Base-by-base conservation (phyloP, 192 early-diverging fungal species). In the Funneliformis mosseae region DNA sequence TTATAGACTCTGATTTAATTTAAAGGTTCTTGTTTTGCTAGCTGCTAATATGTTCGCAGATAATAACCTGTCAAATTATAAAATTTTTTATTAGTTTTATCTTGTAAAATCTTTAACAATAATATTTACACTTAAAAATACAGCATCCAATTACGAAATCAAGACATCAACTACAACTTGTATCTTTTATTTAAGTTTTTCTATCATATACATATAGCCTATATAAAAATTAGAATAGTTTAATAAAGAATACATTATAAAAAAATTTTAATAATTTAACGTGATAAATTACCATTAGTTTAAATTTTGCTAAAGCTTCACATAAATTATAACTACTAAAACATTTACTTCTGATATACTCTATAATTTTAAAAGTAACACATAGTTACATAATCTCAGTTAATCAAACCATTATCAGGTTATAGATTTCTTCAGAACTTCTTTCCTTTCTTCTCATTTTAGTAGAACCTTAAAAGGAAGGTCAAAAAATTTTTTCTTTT, bases 371-470 rank as follows among this genome's bases (percentile, higher is more conserved):
- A 73, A 73, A 41, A 75, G 16, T 50, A n/a, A n/a, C n/a, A n/a
- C n/a, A n/a, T 16, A 50, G 18, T 64, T 50, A n/a, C n/a, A n/a
- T n/a, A n/a, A n/a, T n/a, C n/a, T n/a, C n/a, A n/a, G n/a, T n/a
- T n/a, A n/a, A 94, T 78, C 38, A 99, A 82, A 12, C 82, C 88
- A n/a, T n/a, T n/a, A n/a, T n/a, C n/a, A n/a, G n/a, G n/a, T n/a
- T n/a, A n/a, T n/a, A n/a, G n/a, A n/a, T n/a, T n/a, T n/a, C 67
- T 97, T 95, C 50, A 98, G 80, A 0, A 91, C 96, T 78, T 98
- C 97, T 79, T 97, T 97, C 82, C 98, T 89, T 82, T 98, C 97
- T 84, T 97, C 92, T 97, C 98, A 99, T 81, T 98, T 98, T 66
- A n/a, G 92, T 87, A 8, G 96, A 95, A 2, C 81, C 80, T 85